Evolutionary conservation across 257 asterid species (phyloP).

Genomic region (Przewalskia tangutica): DNA sequence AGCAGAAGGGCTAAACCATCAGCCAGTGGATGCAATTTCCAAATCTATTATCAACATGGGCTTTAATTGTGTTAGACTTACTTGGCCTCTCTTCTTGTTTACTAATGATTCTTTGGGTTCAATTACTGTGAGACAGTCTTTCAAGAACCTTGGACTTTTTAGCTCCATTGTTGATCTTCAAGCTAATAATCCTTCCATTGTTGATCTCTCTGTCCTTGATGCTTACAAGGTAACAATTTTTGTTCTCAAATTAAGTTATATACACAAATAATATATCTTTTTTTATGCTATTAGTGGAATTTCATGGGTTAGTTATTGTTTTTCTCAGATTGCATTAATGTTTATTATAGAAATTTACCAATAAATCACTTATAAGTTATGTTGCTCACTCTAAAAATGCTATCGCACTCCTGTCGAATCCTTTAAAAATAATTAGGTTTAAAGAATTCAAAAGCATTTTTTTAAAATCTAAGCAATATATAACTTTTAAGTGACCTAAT

Average conservation of each 20-base stretch:
- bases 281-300: background rate
- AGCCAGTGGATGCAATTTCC: conserved; percentile 61
- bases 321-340: background rate
- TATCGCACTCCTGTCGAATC: background rate
- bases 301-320: background rate
- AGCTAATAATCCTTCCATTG: conserved; percentile 56
- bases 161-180: conserved; percentile 60
- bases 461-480: background rate
- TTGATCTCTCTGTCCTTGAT: conserved; percentile 66
- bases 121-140: conserved; percentile 54
- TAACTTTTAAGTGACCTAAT: background rate
- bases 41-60: conserved; percentile 40
- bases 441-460: background rate
- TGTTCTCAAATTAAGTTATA: background rate
- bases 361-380: too few relatives aligned
- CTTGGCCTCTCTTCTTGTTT: conserved; percentile 91
- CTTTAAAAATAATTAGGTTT: background rate
- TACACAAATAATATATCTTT: background rate
- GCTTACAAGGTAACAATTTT: conserved; percentile 58
- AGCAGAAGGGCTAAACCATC: conserved; percentile 92
- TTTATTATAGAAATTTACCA: too few relatives aligned
- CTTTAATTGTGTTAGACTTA: conserved; percentile 82
- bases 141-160: conserved; percentile 45
- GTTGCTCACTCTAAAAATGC: too few relatives aligned
- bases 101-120: conserved; percentile 64